phyloP scores from a whole-genome alignment of 2,329 filamentous ascomycete species.

The Seiridium cupressi region DNA sequence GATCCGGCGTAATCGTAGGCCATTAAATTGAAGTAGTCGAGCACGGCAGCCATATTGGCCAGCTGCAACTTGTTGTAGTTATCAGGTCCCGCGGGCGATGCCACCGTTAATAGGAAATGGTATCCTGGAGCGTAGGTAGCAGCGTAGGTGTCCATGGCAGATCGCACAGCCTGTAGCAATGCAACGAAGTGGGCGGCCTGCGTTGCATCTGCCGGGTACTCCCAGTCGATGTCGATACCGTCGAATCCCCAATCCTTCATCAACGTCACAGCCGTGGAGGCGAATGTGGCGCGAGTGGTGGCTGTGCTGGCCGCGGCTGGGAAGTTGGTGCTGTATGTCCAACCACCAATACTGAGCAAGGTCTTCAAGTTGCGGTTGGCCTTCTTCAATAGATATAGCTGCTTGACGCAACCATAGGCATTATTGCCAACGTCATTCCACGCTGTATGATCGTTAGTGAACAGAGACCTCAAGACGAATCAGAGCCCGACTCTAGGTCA shows the following conservation, averaged over 20 bases:
- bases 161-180: slow-evolving; percentile 42
- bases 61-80: slow-evolving; percentile 50
- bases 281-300: slow-evolving; percentile 64
- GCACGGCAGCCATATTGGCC: slow-evolving; percentile 38
- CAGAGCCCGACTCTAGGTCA: slow-evolving; percentile 4
- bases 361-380: slow-evolving; percentile 74
- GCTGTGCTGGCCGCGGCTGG: slow-evolving; percentile 63
- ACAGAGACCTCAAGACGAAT: too few relatives aligned
- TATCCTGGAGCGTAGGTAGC: slow-evolving; percentile 40
- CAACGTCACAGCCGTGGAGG: slow-evolving; percentile 63
- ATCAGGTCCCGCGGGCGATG: slow-evolving; percentile 44
- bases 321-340: slow-evolving; percentile 80
- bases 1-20: slow-evolving; percentile 72
- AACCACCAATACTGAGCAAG: slow-evolving; percentile 79
- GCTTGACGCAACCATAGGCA: slow-evolving; percentile 78
- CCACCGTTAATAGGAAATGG: slow-evolving; percentile 54
- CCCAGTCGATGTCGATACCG: slow-evolving; percentile 38
- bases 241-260: slow-evolving; percentile 70
- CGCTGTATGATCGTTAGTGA: slow-evolving; percentile 21
- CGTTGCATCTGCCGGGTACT: slow-evolving; percentile 34
- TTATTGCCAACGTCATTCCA: slow-evolving; percentile 68
- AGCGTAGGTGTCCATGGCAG: slow-evolving; percentile 48
- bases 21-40: slow-evolving; percentile 65
- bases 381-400: slow-evolving; percentile 76
- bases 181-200: slow-evolving; percentile 42